Evolutionary conservation across 2,329 filamentous ascomycete genomes (phyloP), one percentile per base, ranked within the genome.

Genomic region (Echinosphaeria canescens): DNA sequence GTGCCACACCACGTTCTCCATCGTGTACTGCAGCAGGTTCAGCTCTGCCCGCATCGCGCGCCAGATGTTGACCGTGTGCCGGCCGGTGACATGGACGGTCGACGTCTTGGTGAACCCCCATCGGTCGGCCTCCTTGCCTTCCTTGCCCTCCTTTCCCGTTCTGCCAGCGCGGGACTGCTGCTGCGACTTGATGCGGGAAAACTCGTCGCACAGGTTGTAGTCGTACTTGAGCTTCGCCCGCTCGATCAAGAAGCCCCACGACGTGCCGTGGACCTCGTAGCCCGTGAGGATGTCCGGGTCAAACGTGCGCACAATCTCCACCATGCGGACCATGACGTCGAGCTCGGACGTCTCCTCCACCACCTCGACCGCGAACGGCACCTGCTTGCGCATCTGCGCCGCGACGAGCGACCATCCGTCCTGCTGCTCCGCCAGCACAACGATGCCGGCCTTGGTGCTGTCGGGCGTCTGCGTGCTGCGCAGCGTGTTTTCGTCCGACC

Each of bases 11-110:
- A 95, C 80, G 39, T 92, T 93, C 47, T 95, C 88, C 68, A 95
- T 76, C 0, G 79, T 92, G 42, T 98, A 95, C 42, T 93, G 84
- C 9, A 92, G 59, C 15, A 98, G 53, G 37, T 84, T 90, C 15
- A 98, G 51, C 48, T 93, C 85, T n/a, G 74, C 68, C 30, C 81
- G 67, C 84, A 98, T 93, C 1, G 84, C 82, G 38, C 85, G 67
- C 82, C 88, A 95, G 24, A 95, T 76, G 38, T 95, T 95, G 52
- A 98, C 84, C 60, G 91, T 81, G 43, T 95, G 85, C 33, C 88
- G 65, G 5, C 88, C 88, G 0, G 84, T 93, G n/a, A 98, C 67
- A 30, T 72, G 71, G 36, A 95, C 82, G 3, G 80, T 85, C 3
- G 82, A 92, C 0, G 84, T 90, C 28, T 84, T 82, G 34, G 81